Percentiles rank a stretch among this genome's conserved stretches.
These are phyloP conservation scores for Mollisiaceae sp. DNA, from an alignment of 2,329 filamentous ascomycete genomes.

Conservation along the genomic window DNA sequence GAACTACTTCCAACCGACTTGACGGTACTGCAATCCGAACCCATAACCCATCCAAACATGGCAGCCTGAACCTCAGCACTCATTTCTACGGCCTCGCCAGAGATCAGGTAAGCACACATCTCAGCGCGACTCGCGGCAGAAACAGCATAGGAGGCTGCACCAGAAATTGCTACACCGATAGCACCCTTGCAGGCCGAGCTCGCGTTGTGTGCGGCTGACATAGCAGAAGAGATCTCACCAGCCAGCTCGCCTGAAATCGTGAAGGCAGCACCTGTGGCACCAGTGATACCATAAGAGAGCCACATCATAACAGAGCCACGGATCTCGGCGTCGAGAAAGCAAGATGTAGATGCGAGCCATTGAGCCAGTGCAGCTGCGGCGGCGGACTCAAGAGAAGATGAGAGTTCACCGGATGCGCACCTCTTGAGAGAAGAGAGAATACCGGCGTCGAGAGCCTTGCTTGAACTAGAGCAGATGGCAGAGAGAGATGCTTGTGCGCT, in stretches of 20 bases:
- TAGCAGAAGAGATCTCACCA: not conserved
- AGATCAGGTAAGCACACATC: constrained; percentile 11
- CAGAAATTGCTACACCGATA: constrained; percentile 10
- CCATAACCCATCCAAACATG: constrained; percentile 8
- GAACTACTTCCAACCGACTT: not conserved
- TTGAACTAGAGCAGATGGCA: constrained; percentile 10
- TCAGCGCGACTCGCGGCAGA: constrained; percentile 3
- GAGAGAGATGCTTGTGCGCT: constrained; percentile 4
- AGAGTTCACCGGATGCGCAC: constrained; percentile 10
- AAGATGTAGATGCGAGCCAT: constrained; percentile 14
- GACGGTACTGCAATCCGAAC: not conserved
- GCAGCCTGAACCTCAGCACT: not conserved
- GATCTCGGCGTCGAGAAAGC: constrained; percentile 12
- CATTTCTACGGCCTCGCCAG: not conserved
- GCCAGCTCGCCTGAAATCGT: not conserved
- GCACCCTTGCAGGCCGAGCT: constrained; percentile 9
- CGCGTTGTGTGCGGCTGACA: not conserved
- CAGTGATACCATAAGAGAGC: constrained; percentile 14
- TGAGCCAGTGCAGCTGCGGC: not conserved
- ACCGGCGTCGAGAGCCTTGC: not conserved
- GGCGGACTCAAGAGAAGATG: constrained; percentile 5
- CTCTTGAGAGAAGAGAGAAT: constrained; percentile 5
- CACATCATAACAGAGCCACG: constrained; percentile 1
- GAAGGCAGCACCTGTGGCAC: not conserved
- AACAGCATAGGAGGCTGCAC: constrained; percentile 1